These are phyloP conservation scores for Penicillium roqueforti DNA, from an alignment of 495 filamentous ascomycete genomes.

Conservation along the genomic window DNA sequence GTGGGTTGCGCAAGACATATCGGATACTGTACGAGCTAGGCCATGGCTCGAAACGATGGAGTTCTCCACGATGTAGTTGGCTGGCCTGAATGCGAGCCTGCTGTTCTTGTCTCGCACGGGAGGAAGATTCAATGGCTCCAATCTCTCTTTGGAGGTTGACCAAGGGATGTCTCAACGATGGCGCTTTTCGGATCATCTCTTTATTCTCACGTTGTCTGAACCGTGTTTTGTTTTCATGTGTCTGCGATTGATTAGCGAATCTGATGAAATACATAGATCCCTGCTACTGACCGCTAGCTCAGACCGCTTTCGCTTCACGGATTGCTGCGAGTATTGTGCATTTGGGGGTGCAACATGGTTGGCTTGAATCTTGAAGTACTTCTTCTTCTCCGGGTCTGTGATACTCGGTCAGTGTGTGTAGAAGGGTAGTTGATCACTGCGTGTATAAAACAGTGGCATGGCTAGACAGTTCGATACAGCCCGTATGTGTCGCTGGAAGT, in stretches of 20 bases:
- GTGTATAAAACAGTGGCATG: not conserved
- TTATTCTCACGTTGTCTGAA: slow-evolving; percentile 25
- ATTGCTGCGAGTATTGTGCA: slow-evolving; percentile 44
- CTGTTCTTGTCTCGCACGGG: slow-evolving; percentile 22
- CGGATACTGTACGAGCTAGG: slow-evolving; percentile 29
- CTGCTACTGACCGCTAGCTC: slow-evolving; percentile 32
- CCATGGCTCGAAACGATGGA: slow-evolving; percentile 37
- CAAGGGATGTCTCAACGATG: slow-evolving; percentile 28
- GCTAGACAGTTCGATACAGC: not conserved
- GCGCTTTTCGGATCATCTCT: slow-evolving; percentile 34
- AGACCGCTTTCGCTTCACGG: slow-evolving; percentile 39
- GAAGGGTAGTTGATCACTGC: not conserved
- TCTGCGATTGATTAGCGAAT: slow-evolving; percentile 20
- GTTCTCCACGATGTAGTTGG: slow-evolving; percentile 28
- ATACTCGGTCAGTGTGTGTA: not conserved
- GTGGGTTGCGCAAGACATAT: slow-evolving; percentile 35
- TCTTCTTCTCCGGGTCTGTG: slow-evolving; percentile 49
- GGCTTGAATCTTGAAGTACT: slow-evolving; percentile 54
- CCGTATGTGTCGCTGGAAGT: not conserved
- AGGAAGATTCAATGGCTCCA: slow-evolving; percentile 13
- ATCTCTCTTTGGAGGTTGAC: slow-evolving; percentile 28
- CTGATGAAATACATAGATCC: not conserved
- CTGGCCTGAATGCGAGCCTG: slow-evolving; percentile 31
- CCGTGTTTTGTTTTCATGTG: slow-evolving; percentile 27
- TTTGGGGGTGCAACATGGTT: slow-evolving; percentile 44